A percentile compares a stretch with the other conserved stretches of the same genome.
Conservation (phyloP, 495 filamentous ascomycete genomes). For the Lasiosphaeria hispida region DNA sequence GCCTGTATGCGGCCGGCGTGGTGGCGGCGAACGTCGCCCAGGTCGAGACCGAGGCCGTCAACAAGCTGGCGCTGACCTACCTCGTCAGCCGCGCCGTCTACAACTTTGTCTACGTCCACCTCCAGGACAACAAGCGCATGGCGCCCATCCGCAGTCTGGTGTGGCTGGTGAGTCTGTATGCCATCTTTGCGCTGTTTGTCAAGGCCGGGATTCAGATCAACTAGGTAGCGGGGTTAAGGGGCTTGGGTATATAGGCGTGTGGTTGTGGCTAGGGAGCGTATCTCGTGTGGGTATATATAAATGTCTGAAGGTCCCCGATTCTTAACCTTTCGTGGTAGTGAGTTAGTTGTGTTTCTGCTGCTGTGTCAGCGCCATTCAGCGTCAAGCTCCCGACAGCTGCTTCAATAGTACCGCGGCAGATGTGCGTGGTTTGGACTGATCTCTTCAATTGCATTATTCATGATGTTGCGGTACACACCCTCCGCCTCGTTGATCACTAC, state of each 20-base stretch:
- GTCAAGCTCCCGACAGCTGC: too few relatives aligned
- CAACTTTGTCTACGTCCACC: constrained; percentile 45
- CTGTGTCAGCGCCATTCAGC: too few relatives aligned
- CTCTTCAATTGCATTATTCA: too few relatives aligned
- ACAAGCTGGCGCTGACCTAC: constrained; percentile 42
- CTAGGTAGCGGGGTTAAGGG: not conserved
- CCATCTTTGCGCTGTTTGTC: constrained; percentile 40
- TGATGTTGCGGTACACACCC: too few relatives aligned
- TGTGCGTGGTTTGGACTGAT: too few relatives aligned
- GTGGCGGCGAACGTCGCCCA: constrained; percentile 48
- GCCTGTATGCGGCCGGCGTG: constrained; percentile 48
- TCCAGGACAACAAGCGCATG: constrained; percentile 36
- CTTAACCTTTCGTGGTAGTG: too few relatives aligned
- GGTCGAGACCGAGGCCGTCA: constrained; percentile 33
- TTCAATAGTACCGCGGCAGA: too few relatives aligned
- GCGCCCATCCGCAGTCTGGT: constrained; percentile 36
- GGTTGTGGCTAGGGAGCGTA: not conserved
- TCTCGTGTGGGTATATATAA: too few relatives aligned
- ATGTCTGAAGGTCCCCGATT: too few relatives aligned
- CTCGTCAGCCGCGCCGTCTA: constrained; percentile 42
- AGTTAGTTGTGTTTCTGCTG: too few relatives aligned
- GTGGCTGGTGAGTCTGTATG: constrained; percentile 35
- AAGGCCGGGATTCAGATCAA: constrained; percentile 36
- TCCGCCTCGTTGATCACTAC: not conserved
- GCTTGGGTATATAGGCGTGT: not conserved